Evolutionary conservation across 192 early-diverging fungal genomes (phyloP), one percentile per base, ranked within the genome.

Genomic region (Coemansia biformis): DNA sequence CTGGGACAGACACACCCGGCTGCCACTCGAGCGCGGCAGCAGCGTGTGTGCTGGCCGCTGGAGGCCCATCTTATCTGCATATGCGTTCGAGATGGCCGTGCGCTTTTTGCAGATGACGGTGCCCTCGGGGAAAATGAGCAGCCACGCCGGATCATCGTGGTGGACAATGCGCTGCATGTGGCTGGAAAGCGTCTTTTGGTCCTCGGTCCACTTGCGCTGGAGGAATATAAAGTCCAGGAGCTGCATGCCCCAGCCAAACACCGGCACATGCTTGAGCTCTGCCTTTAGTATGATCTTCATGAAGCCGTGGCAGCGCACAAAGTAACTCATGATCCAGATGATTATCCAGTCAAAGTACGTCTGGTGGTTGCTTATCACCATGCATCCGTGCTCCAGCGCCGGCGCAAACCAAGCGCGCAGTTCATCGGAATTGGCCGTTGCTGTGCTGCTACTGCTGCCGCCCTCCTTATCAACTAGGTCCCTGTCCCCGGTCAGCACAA

Each of bases 41-140:
- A 98, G 51, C n/a, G 88, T 81, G 72, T 85, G 78, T 30, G 78
- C 70, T 24, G 76, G 83, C 19, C 81, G 78, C 13, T 53, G 47
- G 21, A 66, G 57, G 9, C 78, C 79, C 54, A 60, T 76, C 48
- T 86, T 86, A 23, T 87, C 78, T 0, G 89, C 89, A 59, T 78
- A 97, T 5, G 71, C 65, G 47, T 77, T 57, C 8, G 84, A 87
- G 14, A 81, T 82, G 42, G 66, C 76, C 6, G 81, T 79, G 36
- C 87, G 90, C 43, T 81, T 79, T 18, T 82, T 62, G 29, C 90
- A 90, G 24, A 91, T 79, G 11, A 93, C 83, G 13, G 95, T 98
- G 46, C 95, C 96, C 69, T 98, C 96, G 0, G 96, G 96, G 74
- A 93, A 98, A 16, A 98, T 80, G 15, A 95, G 76, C 19, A 98